Evolutionary conservation across 805 yeast species (phyloP).

Genomic region (Cyberlindnera suaveolens): DNA sequence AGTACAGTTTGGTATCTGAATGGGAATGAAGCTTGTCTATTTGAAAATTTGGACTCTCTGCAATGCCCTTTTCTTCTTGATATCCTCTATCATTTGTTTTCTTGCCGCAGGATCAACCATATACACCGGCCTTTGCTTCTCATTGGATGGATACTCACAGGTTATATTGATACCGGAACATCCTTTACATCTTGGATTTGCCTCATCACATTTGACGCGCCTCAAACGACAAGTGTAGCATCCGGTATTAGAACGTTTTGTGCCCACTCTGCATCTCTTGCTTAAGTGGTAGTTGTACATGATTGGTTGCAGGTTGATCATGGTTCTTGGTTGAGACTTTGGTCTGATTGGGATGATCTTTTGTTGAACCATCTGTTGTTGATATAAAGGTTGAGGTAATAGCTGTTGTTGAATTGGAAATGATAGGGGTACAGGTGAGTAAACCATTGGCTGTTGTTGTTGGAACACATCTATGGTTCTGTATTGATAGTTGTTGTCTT

Average conservation of each 20-base stretch:
- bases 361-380: not conserved
- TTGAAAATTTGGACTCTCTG: not conserved
- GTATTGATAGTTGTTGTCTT: not conserved
- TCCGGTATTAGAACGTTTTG: constrained; percentile 21
- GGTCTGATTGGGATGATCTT: not conserved
- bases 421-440: not conserved
- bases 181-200: constrained; percentile 48
- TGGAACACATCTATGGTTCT: not conserved
- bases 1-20: constrained; percentile 17
- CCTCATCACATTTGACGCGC: constrained; percentile 59
- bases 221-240: constrained; percentile 55
- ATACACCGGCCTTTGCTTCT: constrained; percentile 5
- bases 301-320: not conserved
- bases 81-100: constrained; percentile 4
- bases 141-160: constrained; percentile 9
- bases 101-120: constrained; percentile 3
- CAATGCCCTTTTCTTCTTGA: not conserved
- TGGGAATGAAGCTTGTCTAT: constrained; percentile 19
- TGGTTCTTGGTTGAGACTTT: not conserved
- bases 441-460: too few relatives aligned
- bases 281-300: not conserved
- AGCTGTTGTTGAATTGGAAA: not conserved
- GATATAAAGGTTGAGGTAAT: not conserved
- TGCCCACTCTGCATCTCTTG: not conserved
- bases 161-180: constrained; percentile 28